Base-by-base conservation (phyloP, 1,284 basidiomycete species). In the Wolfiporia cocos region DNA sequence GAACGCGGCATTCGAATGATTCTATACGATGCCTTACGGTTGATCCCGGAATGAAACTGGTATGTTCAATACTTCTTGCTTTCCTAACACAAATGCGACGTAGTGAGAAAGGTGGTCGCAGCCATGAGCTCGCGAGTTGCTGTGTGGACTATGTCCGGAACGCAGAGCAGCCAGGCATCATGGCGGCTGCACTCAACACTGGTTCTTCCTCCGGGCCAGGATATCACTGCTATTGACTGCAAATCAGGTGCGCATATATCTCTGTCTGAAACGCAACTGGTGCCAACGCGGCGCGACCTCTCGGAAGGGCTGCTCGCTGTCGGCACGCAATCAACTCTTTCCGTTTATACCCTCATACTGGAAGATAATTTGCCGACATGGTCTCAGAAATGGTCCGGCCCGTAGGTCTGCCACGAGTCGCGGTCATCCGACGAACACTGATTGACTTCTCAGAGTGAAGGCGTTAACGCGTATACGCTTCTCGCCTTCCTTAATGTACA, bases 111-210 rank as follows among this genome's bases (percentile, higher is more conserved):
- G 87, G 76, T 89, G 48, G 74, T 85, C 36, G 84, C 83, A 37
- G 76, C 85, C 44, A 74, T 80, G 56, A 74, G 71, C 48, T 68
- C 69, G 22, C 74, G 75, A 39, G 65, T 91, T 40, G 86, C 82
- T 39, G 76, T 78, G 29, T 91, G 86, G 87, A 73, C 73, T 21
- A 68, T 85, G 37, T 85, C 85, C 23, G 80, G 74, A 29, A 67
- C 71, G 29, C 28, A 26, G 5, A 22, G 18, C 1, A 31, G 33
- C 36, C 35, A 43, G 36, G 20, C 71, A 74, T 66, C 69, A 5
- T 90, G 86, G 84, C 74, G 79, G 32, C 72, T 92, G 3, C 89
- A 92, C 58, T 92, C 90, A 2, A 83, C 85, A 15, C 71, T 92
- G 9, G 56, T 71, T 15, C 69, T 86, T 34, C 70, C 76, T 1